Percentiles rank a stretch among this genome's conserved stretches.
Evolutionary conservation across 208 protist genomes (phyloP).

Genomic region (Porcisia hertigi): DNA sequence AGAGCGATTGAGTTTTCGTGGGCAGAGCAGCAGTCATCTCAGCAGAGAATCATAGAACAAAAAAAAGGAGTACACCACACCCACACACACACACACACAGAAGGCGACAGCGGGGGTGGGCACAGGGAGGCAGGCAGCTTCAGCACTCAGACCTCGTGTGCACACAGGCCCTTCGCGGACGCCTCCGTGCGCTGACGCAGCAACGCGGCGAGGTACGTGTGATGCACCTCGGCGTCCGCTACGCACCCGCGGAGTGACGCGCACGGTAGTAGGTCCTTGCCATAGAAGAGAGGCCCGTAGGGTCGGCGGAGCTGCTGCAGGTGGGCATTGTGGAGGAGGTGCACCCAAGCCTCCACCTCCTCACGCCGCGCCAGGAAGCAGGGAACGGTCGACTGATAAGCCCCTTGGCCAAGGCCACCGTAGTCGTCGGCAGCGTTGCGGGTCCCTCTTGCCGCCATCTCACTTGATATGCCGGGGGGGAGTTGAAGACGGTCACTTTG

Average conservation of each 20-base stretch:
- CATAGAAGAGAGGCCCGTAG: conserved; percentile 19
- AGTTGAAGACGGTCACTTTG: neutral
- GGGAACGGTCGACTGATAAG: neutral
- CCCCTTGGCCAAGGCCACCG: neutral
- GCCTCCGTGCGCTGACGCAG: conserved; percentile 1
- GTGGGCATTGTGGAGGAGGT: conserved; percentile 4
- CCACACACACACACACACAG: neutral
- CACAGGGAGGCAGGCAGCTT: neutral
- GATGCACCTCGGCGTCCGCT: conserved; percentile 11
- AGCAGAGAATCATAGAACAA: neutral
- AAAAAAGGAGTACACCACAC: neutral
- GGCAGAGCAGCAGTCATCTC: neutral
- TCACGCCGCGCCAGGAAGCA: neutral
- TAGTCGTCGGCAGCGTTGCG: too few relatives aligned
- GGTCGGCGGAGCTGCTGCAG: conserved; percentile 13
- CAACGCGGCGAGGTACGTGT: conserved; percentile 12
- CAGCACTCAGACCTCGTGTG: neutral
- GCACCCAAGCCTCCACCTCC: conserved; percentile 11
- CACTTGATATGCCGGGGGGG: neutral
- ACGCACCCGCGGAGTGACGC: neutral
- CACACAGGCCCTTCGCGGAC: neutral
- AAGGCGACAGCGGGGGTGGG: neutral
- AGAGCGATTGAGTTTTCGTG: neutral
- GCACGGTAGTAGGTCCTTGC: neutral
- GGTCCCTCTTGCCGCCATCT: neutral